These are phyloP conservation scores for Claviceps lovelessii DNA, from an alignment of 2,329 filamentous ascomycete species.

Conservation along the genomic window DNA sequence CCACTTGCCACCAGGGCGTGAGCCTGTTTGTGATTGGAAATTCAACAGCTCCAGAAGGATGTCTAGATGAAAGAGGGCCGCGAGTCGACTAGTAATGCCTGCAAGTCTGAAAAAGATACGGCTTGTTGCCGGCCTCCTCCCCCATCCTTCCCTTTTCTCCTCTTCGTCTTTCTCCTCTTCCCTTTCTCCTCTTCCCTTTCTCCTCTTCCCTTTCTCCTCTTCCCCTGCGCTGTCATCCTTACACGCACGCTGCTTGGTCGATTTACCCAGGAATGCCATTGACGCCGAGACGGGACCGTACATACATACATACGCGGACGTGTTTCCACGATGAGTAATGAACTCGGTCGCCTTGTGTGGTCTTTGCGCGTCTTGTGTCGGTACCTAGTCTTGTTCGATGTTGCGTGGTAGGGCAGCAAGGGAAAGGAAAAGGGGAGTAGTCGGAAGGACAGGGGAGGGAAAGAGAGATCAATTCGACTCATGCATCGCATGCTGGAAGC, in stretches of 20 bases:
- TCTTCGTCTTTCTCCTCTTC: too few relatives aligned
- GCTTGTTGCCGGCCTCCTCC: too few relatives aligned
- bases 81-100: too few relatives aligned
- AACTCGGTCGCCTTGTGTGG: not conserved
- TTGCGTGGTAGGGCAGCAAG: not conserved
- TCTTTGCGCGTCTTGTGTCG: not conserved
- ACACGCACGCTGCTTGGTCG: not conserved
- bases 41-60: too few relatives aligned
- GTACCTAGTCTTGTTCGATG: too few relatives aligned
- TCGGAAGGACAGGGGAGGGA: too few relatives aligned
- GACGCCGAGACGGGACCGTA: not conserved
- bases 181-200: too few relatives aligned
- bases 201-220: not conserved
- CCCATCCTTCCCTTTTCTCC: too few relatives aligned
- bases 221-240: not conserved
- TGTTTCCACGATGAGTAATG: not conserved
- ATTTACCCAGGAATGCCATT: not conserved
- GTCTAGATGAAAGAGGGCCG: too few relatives aligned
- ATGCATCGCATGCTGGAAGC: not conserved
- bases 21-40: not conserved
- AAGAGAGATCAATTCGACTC: not conserved
- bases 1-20: not conserved
- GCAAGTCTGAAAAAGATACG: too few relatives aligned
- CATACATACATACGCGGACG: not conserved
- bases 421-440: not conserved